These are phyloP conservation scores for Diaporthe aspalathi DNA, from an alignment of 2,329 filamentous ascomycete species.

Conservation along the genomic window DNA sequence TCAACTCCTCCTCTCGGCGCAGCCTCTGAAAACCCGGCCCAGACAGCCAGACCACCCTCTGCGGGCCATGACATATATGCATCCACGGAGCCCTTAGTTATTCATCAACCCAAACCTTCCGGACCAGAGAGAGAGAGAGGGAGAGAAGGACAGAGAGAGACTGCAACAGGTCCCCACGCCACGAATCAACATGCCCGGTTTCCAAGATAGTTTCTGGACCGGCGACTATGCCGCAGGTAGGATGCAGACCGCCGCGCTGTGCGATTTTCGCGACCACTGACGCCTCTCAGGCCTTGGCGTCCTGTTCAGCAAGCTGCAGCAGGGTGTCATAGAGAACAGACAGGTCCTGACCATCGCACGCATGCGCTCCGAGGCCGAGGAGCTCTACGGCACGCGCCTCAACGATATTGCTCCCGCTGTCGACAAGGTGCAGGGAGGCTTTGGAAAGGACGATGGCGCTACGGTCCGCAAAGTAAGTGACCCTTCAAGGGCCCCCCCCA, in stretches of 20 bases:
- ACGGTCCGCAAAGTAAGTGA: slow-evolving; percentile 87
- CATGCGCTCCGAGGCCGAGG: slow-evolving; percentile 95
- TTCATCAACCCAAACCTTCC: slow-evolving; percentile 31
- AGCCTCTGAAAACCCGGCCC: slow-evolving; percentile 4
- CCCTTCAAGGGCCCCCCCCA: no score
- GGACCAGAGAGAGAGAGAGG: background rate
- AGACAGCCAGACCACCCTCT: slow-evolving; percentile 2
- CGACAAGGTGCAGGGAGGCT: slow-evolving; percentile 86
- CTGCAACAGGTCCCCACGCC: slow-evolving; percentile 36
- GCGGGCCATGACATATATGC: slow-evolving; percentile 36
- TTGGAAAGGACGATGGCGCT: slow-evolving; percentile 91
- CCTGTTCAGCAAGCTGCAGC: slow-evolving; percentile 95
- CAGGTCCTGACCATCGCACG: slow-evolving; percentile 92
- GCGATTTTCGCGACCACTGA: slow-evolving; percentile 40
- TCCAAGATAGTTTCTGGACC: slow-evolving; percentile 98
- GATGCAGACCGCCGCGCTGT: slow-evolving; percentile 43
- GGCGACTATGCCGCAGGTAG: slow-evolving; percentile 93
- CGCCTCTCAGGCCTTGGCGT: slow-evolving; percentile 78
- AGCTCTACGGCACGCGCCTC: slow-evolving; percentile 84
- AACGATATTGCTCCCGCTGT: slow-evolving; percentile 84
- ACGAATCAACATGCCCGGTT: slow-evolving; percentile 77
- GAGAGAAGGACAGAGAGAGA: slow-evolving; percentile 16
- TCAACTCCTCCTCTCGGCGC: slow-evolving; percentile 3
- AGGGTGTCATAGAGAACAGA: slow-evolving; percentile 94
- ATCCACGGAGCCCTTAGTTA: slow-evolving; percentile 37